Conservation (phyloP, 169 alveolate species). For the Plasmodium malariae region DNA sequence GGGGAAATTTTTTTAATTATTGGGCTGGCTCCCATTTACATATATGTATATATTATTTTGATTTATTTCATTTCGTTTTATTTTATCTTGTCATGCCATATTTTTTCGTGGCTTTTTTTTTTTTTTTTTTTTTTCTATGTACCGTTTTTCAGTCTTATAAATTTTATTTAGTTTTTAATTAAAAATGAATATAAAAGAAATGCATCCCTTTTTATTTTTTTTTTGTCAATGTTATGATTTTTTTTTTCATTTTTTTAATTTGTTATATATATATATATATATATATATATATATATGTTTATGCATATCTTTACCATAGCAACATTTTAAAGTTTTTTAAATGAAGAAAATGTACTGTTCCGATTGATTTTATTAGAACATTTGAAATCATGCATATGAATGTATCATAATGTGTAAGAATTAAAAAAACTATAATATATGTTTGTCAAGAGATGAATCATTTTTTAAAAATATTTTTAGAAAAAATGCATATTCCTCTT, state of each 20-base stretch:
- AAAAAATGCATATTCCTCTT: too few relatives aligned
- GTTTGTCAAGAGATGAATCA: too few relatives aligned
- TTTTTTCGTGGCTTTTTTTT: not conserved
- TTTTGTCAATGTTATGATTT: not conserved
- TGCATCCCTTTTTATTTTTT: not conserved
- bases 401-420: too few relatives aligned
- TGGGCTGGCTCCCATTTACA: not conserved
- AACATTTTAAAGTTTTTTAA: too few relatives aligned
- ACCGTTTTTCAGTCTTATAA: not conserved
- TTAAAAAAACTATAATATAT: too few relatives aligned
- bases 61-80: too few relatives aligned
- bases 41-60: not conserved
- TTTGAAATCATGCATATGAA: too few relatives aligned
- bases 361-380: too few relatives aligned
- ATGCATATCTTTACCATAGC: too few relatives aligned
- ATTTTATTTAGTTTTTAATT: not conserved
- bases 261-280: not conserved
- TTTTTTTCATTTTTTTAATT: not conserved
- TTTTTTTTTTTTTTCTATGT: conserved; percentile 4
- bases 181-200: conserved; percentile 10
- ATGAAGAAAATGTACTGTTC: too few relatives aligned
- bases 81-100: not conserved
- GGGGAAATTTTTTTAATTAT: not conserved
- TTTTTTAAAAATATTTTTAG: too few relatives aligned
- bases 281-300: too few relatives aligned